Conservation (phyloP, 495 filamentous ascomycete genomes). For the Penicillium riverlandense region DNA sequence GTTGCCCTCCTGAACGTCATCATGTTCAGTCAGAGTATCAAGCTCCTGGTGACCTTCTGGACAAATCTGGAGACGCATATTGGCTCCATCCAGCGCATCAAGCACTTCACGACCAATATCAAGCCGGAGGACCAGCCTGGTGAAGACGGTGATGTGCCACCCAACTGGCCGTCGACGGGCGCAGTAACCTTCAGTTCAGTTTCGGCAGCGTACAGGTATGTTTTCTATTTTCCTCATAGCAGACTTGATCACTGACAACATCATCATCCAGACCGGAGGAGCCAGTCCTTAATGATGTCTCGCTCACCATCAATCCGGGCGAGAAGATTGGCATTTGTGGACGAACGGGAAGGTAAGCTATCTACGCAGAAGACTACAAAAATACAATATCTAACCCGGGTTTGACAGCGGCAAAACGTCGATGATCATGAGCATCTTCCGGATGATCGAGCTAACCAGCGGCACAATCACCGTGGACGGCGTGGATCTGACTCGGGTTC, state of each 20-base stretch:
- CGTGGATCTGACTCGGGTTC: conserved; percentile 38
- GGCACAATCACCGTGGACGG: conserved; percentile 43
- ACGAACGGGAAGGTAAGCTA: conserved; percentile 36
- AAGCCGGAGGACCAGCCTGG: conserved; percentile 37
- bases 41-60: conserved; percentile 48
- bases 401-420: conserved; percentile 40
- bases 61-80: conserved; percentile 51
- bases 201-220: conserved; percentile 35
- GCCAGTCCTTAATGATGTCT: conserved; percentile 43
- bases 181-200: conserved; percentile 41
- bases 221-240: not conserved
- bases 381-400: not conserved
- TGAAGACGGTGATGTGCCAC: conserved; percentile 32
- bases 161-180: conserved; percentile 45
- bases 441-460: conserved; percentile 39
- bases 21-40: conserved; percentile 45
- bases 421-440: conserved; percentile 45
- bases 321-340: conserved; percentile 52
- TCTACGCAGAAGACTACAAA: not conserved
- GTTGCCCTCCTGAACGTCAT: conserved; percentile 53
- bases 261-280: conserved; percentile 19
- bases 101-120: conserved; percentile 43
- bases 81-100: conserved; percentile 52
- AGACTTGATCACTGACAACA: conserved; percentile 3
- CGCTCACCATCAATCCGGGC: conserved; percentile 42